phyloP scores from a whole-genome alignment of 805 yeast genomes.

The Candida corydali region DNA sequence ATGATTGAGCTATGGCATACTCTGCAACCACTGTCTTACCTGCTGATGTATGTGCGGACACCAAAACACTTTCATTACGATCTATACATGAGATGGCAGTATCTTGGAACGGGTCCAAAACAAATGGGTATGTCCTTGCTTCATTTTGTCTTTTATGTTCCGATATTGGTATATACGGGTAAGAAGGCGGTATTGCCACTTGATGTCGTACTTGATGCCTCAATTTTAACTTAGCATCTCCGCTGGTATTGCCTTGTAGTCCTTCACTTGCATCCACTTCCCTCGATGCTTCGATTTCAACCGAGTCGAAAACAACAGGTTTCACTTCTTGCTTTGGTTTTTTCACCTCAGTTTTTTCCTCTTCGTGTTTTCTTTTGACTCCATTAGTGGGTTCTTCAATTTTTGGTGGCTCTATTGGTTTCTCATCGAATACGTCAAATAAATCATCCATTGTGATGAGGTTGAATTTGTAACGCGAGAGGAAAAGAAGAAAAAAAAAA shows the following conservation, averaged over 20 bases:
- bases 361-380: slow-evolving; percentile 2
- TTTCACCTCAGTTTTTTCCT: slow-evolving; percentile 14
- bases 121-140: slow-evolving; percentile 90
- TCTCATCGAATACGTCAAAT: slow-evolving; percentile 60
- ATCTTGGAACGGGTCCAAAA: slow-evolving; percentile 95
- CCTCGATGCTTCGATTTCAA: slow-evolving; percentile 85
- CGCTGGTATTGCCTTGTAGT: slow-evolving; percentile 3
- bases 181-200: slow-evolving; percentile 92
- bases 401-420: slow-evolving; percentile 34
- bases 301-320: slow-evolving; percentile 80
- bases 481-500: slow-evolving; percentile 1
- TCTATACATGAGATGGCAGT: slow-evolving; percentile 95
- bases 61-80: slow-evolving; percentile 88
- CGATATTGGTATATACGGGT: slow-evolving; percentile 81
- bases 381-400: slow-evolving; percentile 18
- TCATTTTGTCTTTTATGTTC: slow-evolving; percentile 74
- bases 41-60: slow-evolving; percentile 96
- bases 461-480: slow-evolving; percentile 1
- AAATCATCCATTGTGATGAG: slow-evolving; percentile 40
- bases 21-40: slow-evolving; percentile 98
- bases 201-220: slow-evolving; percentile 96
- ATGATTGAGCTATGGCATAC: slow-evolving; percentile 94
- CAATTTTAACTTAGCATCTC: slow-evolving; percentile 49
- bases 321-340: slow-evolving; percentile 39
- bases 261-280: slow-evolving; percentile 48